These are phyloP conservation scores for Exophiala calicioides DNA, from an alignment of 2,329 filamentous ascomycete genomes.

Conservation along the genomic window DNA sequence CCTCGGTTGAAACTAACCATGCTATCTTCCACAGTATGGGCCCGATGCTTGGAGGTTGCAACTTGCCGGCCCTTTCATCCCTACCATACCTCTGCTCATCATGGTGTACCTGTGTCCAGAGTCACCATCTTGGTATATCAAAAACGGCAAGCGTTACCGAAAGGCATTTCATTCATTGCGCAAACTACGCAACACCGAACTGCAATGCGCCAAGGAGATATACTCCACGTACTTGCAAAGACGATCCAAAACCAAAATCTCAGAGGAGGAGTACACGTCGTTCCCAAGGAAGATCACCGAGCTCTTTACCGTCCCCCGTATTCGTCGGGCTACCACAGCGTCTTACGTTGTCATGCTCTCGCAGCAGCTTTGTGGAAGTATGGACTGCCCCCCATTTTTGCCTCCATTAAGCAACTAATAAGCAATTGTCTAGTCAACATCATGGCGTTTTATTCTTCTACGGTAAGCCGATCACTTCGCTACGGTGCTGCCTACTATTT, in stretches of 20 bases:
- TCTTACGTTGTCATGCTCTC: slow-evolving; percentile 37
- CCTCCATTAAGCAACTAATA: slow-evolving; percentile 1
- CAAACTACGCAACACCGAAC: slow-evolving; percentile 57
- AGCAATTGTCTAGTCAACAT: slow-evolving; percentile 56
- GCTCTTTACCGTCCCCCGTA: slow-evolving; percentile 37
- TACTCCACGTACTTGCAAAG: slow-evolving; percentile 55
- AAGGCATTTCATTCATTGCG: slow-evolving; percentile 63
- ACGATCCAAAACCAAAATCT: slow-evolving; percentile 42
- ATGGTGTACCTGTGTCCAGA: slow-evolving; percentile 64
- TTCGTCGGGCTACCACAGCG: slow-evolving; percentile 35
- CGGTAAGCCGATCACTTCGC: slow-evolving; percentile 29
- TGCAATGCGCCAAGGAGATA: slow-evolving; percentile 59
- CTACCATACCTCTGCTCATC: slow-evolving; percentile 61
- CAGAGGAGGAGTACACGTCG: background rate
- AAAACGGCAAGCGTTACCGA: slow-evolving; percentile 57
- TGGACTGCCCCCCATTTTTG: background rate
- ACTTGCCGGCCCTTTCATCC: slow-evolving; percentile 65
- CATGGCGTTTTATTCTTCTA: slow-evolving; percentile 69
- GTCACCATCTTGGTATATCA: slow-evolving; percentile 67
- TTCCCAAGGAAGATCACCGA: slow-evolving; percentile 36
- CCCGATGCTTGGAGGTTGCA: slow-evolving; percentile 64
- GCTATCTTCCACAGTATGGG: slow-evolving; percentile 37
- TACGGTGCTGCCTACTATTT: too few species aligned
- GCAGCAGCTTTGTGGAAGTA: slow-evolving; percentile 43
- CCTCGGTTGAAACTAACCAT: background rate